A percentile compares a stretch with the other conserved stretches of the same genome.
Conservation (phyloP, 164 flowering plant species). For the grape (Vitis vinifera) region ASM3070453v1 NC_081822.1:32184001-32184500, state of each 20-base stretch:
- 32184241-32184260: background rate
- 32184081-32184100: background rate
- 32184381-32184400: background rate
- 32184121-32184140: too few relatives aligned
- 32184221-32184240: background rate
- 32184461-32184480: background rate
- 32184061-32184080: background rate
- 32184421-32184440: background rate
- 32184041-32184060: background rate
- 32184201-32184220: background rate
- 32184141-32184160: too few relatives aligned
- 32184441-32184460: background rate
- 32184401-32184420: background rate
- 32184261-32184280: background rate
- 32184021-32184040: background rate
- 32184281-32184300: background rate
- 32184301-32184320: background rate
- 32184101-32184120: background rate
- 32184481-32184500: conserved; percentile 8
- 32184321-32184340: background rate
- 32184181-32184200: background rate
- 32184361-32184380: background rate
- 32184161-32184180: background rate
- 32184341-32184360: too few relatives aligned
- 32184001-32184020: background rate